Evolutionary conservation across 352 stramenopile genomes (phyloP).

Genomic region (Phytophthora sp.): DNA sequence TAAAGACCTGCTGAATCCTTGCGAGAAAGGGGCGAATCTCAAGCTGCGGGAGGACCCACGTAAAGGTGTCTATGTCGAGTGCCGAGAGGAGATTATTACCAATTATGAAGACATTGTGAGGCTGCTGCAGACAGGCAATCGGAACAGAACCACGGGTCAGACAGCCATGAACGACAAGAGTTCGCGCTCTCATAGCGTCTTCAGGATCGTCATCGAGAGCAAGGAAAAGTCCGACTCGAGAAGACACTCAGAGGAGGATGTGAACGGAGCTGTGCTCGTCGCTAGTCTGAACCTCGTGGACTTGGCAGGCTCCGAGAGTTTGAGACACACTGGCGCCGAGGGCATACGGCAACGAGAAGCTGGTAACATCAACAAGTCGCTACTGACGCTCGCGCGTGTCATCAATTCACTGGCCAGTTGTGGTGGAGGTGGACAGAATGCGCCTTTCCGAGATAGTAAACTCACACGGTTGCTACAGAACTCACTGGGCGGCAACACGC

Average conservation of each 20-base stretch:
- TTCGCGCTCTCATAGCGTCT: conserved; percentile 85
- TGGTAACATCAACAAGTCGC: conserved; percentile 97
- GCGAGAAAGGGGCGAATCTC: conserved; percentile 55
- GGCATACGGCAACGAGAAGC: conserved; percentile 96
- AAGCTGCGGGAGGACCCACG: conserved; percentile 94
- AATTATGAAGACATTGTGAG: conserved; percentile 67
- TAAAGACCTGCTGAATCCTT: conserved; percentile 91
- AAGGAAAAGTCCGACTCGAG: conserved; percentile 60
- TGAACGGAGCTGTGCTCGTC: conserved; percentile 89
- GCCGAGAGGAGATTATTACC: conserved; percentile 94
- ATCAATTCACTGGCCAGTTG: conserved; percentile 85
- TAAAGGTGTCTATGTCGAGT: conserved; percentile 97
- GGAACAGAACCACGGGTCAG: conserved; percentile 63
- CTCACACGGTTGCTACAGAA: conserved; percentile 93
- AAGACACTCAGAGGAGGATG: conserved; percentile 69
- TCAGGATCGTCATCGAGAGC: conserved; percentile 85
- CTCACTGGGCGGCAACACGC: conserved; percentile 91
- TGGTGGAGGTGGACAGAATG: conserved; percentile 43
- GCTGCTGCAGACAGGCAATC: conserved; percentile 71
- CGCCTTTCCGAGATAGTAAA: conserved; percentile 91
- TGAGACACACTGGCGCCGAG: conserved; percentile 94
- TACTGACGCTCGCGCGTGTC: conserved; percentile 95
- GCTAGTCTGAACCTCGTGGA: conserved; percentile 98
- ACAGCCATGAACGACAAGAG: conserved; percentile 86
- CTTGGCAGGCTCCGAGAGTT: conserved; percentile 97